These are phyloP conservation scores for Kwoniella dejecticola DNA, from an alignment of 768 basidiomycete species.

Conservation along the genomic window DNA sequence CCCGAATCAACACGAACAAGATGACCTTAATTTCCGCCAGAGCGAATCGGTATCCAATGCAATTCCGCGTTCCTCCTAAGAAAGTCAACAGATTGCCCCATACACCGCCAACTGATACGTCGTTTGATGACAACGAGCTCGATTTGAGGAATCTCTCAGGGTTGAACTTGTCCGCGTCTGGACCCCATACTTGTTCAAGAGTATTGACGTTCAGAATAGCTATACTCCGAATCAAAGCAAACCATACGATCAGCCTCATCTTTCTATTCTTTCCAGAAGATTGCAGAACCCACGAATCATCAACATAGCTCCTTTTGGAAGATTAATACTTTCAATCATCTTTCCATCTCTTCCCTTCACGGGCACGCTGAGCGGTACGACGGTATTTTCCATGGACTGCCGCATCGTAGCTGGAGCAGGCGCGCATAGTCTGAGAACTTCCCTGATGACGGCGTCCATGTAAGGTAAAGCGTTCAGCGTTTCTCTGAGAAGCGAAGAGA, in stretches of 20 bases:
- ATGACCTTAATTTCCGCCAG: constrained; percentile 55
- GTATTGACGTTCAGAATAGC: constrained; percentile 54
- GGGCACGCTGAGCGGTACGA: constrained; percentile 48
- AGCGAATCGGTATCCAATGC: constrained; percentile 56
- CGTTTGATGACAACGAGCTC: constrained; percentile 20
- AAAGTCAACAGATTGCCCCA: constrained; percentile 56
- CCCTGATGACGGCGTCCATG: constrained; percentile 57
- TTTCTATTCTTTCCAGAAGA: no score
- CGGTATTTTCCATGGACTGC: constrained; percentile 26
- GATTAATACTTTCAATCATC: constrained; percentile 44
- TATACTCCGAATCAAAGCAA: no score
- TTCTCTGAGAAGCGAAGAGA: constrained; percentile 3
- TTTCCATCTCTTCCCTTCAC: constrained; percentile 47
- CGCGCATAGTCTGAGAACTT: constrained; percentile 58
- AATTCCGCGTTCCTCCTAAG: constrained; percentile 51
- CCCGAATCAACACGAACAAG: constrained; percentile 52
- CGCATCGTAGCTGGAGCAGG: constrained; percentile 49
- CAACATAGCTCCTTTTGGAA: constrained; percentile 47
- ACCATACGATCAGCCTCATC: no score
- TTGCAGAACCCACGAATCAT: constrained; percentile 55
- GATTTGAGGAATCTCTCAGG: constrained; percentile 39
- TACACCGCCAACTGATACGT: constrained; percentile 44
- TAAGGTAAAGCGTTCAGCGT: constrained; percentile 14
- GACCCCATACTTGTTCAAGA: constrained; percentile 47
- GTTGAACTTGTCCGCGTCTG: constrained; percentile 50